Conservation (phyloP, 371 early-diverging fungal genomes). For the Pancytospora philotis region DNA sequence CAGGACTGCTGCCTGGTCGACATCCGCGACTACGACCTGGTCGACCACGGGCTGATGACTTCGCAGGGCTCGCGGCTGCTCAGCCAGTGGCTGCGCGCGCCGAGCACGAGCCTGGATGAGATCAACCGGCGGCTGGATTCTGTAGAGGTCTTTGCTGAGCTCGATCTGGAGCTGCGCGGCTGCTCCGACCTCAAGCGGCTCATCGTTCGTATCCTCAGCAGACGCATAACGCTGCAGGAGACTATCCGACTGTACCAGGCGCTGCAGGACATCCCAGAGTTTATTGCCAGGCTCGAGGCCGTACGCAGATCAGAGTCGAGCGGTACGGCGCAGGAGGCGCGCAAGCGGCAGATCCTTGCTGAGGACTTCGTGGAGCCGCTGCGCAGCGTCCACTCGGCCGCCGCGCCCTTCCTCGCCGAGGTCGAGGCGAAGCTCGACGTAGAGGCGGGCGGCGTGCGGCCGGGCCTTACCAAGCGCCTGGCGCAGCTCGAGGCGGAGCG, state of each 20-base stretch:
- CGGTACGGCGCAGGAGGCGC: neutral
- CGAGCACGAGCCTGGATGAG: slow-evolving; percentile 42
- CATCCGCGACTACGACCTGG: slow-evolving; percentile 29
- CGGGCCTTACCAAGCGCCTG: slow-evolving; percentile 18
- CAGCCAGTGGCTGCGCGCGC: slow-evolving; percentile 44
- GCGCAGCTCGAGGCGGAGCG: slow-evolving; percentile 1
- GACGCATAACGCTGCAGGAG: slow-evolving; percentile 35
- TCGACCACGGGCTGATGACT: slow-evolving; percentile 36
- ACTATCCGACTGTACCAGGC: slow-evolving; percentile 42
- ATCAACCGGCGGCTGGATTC: slow-evolving; percentile 49
- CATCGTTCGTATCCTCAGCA: slow-evolving; percentile 34
- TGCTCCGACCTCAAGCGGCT: slow-evolving; percentile 50
- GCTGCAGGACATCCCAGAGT: slow-evolving; percentile 25
- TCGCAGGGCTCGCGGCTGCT: slow-evolving; percentile 56
- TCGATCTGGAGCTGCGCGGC: slow-evolving; percentile 31
- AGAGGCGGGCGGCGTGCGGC: slow-evolving; percentile 6
- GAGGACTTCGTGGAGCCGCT: slow-evolving; percentile 42
- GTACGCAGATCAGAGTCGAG: slow-evolving; percentile 2
- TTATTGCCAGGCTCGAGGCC: slow-evolving; percentile 14
- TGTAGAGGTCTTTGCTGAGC: slow-evolving; percentile 38
- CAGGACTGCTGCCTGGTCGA: slow-evolving; percentile 25
- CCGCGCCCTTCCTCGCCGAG: slow-evolving; percentile 22
- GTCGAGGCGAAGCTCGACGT: slow-evolving; percentile 46
- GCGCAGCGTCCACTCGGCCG: slow-evolving; percentile 12
- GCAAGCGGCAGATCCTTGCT: neutral